A percentile compares a stretch with the other conserved stretches of the same genome.
Conservation (phyloP, 2,329 filamentous ascomycete genomes). For the Huntiella moniliformis region DNA sequence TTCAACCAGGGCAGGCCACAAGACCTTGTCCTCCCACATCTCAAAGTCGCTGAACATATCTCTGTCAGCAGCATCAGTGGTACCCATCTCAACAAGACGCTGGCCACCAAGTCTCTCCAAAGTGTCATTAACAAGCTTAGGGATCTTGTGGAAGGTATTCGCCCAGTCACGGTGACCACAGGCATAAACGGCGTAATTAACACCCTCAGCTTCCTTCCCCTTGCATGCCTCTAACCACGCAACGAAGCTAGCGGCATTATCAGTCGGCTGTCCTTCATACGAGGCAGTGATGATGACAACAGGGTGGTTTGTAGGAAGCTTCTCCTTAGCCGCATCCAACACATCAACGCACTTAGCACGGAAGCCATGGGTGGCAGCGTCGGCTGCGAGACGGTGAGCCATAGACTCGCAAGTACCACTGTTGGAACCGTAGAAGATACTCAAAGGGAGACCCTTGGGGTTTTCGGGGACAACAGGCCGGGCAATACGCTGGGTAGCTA, state of each 20-base stretch:
- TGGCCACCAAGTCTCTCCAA: slow-evolving; percentile 22
- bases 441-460: slow-evolving; percentile 27
- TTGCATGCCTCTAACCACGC: slow-evolving; percentile 42
- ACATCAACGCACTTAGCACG: slow-evolving; percentile 30
- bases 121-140: slow-evolving; percentile 38
- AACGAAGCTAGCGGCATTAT: slow-evolving; percentile 52
- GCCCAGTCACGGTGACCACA: slow-evolving; percentile 38
- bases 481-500: slow-evolving; percentile 5
- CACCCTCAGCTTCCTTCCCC: slow-evolving; percentile 31
- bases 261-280: slow-evolving; percentile 56
- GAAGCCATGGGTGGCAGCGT: slow-evolving; percentile 42
- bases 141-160: slow-evolving; percentile 48
- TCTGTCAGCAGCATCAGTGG: slow-evolving; percentile 39
- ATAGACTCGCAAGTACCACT: slow-evolving; percentile 57
- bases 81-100: slow-evolving; percentile 27
- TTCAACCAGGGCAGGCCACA: slow-evolving; percentile 31
- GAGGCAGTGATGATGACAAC: slow-evolving; percentile 50
- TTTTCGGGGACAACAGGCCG: neutral
- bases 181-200: slow-evolving; percentile 51
- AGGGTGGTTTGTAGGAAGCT: slow-evolving; percentile 39
- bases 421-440: slow-evolving; percentile 57
- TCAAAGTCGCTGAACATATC: slow-evolving; percentile 53
- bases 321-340: slow-evolving; percentile 42
- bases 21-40: slow-evolving; percentile 40
- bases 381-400: slow-evolving; percentile 40